Conservation (phyloP, 768 basidiomycete genomes). For the Infundibulicybe gibba region DNA sequence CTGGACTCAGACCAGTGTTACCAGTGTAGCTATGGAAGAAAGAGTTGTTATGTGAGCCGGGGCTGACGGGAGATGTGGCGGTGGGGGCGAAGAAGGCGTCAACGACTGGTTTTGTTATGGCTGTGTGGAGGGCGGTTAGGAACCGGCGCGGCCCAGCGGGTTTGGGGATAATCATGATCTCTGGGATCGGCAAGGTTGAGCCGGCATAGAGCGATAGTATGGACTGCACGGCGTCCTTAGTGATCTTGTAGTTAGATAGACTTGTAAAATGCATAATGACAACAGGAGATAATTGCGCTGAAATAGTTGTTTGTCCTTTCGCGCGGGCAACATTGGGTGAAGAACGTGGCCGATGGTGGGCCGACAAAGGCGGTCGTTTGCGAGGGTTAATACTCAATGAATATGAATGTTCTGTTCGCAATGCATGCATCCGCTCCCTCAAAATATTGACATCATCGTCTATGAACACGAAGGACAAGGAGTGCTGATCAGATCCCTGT, state of each 20-base stretch:
- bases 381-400: conserved; percentile 34
- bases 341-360: conserved; percentile 73
- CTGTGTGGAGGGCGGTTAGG: conserved; percentile 89
- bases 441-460: conserved; percentile 89
- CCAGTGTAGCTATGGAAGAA: conserved; percentile 36
- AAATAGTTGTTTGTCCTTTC: conserved; percentile 29
- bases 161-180: conserved; percentile 96
- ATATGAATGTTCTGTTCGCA: conserved; percentile 55
- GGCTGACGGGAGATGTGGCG: conserved; percentile 84
- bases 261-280: conserved; percentile 92
- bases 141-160: conserved; percentile 94
- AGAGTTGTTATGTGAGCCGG: conserved; percentile 46
- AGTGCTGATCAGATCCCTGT: conserved; percentile 17
- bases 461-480: conserved; percentile 75
- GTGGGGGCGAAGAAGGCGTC: conserved; percentile 95
- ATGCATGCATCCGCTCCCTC: conserved; percentile 65
- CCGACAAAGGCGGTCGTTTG: conserved; percentile 67
- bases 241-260: conserved; percentile 80
- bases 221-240: conserved; percentile 82
- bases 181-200: conserved; percentile 55
- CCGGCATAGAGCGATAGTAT: conserved; percentile 46
- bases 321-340: conserved; percentile 73
- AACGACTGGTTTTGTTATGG: conserved; percentile 78
- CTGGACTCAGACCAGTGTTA: conserved; percentile 23
- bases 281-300: conserved; percentile 25